These are phyloP conservation scores for Saposhnikovia divaricata DNA, from an alignment of 129 eudicot species.

Conservation along the genomic window DNA sequence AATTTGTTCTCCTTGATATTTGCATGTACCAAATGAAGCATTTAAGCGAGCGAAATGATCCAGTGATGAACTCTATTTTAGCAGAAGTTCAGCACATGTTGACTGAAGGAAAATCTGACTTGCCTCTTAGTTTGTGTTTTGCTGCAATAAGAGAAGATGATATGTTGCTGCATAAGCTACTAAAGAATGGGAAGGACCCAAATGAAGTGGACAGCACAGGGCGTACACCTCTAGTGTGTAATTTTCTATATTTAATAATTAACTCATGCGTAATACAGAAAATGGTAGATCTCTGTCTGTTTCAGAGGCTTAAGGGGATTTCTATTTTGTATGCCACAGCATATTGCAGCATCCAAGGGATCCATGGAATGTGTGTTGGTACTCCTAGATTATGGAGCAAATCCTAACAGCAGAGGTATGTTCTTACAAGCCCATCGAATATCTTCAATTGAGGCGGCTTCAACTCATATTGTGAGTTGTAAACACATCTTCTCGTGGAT, in stretches of 20 bases:
- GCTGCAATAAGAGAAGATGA: constrained; percentile 71
- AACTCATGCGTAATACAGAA: not conserved
- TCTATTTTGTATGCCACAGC: constrained; percentile 37
- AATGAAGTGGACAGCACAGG: constrained; percentile 54
- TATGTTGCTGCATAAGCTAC: constrained; percentile 49
- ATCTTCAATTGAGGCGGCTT: not conserved
- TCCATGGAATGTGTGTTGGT: constrained; percentile 44
- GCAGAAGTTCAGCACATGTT: constrained; percentile 57
- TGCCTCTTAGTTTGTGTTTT: constrained; percentile 82
- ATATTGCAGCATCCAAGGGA: constrained; percentile 73
- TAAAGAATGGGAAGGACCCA: constrained; percentile 58
- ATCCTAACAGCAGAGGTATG: constrained; percentile 68
- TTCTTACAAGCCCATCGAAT: not conserved
- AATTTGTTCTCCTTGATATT: not conserved
- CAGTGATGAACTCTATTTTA: constrained; percentile 46
- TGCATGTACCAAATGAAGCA: constrained; percentile 33
- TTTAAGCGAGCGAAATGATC: constrained; percentile 48
- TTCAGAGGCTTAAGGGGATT: constrained; percentile 4
- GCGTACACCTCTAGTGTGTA: constrained; percentile 60
- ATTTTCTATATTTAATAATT: not conserved
- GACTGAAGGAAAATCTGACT: constrained; percentile 69
- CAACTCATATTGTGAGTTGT: not conserved
- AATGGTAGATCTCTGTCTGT: not conserved
- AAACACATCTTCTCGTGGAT: not conserved
- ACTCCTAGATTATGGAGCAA: constrained; percentile 79